phyloP scores from a whole-genome alignment of 768 basidiomycete genomes.

The Boletellus ananiceps region DNA sequence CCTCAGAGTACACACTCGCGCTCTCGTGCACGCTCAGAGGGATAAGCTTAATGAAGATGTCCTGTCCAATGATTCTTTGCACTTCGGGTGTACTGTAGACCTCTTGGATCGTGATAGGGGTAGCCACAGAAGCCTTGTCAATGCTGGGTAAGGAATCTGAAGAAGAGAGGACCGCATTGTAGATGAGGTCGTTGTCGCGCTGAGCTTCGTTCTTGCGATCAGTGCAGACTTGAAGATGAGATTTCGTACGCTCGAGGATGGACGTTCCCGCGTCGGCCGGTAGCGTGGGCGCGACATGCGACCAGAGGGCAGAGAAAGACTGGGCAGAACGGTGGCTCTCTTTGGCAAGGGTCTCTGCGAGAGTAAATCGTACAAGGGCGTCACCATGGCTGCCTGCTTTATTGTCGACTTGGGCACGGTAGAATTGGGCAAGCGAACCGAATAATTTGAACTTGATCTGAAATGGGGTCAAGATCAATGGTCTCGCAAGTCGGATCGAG shows the following conservation, averaged over 20 bases:
- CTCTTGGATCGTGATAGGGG: constrained; percentile 89
- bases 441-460: constrained; percentile 93
- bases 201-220: constrained; percentile 73
- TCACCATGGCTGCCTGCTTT: constrained; percentile 81
- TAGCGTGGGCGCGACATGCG: constrained; percentile 72
- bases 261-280: constrained; percentile 82
- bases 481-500: neutral
- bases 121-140: constrained; percentile 80
- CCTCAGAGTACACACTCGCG: constrained; percentile 95
- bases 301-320: constrained; percentile 67
- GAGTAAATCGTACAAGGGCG: constrained; percentile 69
- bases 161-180: constrained; percentile 83
- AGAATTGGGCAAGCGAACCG: constrained; percentile 79
- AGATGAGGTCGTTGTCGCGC: constrained; percentile 95
- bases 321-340: constrained; percentile 71
- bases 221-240: constrained; percentile 69
- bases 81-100: constrained; percentile 89
- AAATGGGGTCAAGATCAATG: constrained; percentile 3
- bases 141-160: constrained; percentile 74
- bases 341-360: constrained; percentile 77
- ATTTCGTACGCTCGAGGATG: constrained; percentile 78
- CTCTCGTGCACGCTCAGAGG: constrained; percentile 95
- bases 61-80: constrained; percentile 89
- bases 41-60: constrained; percentile 82
- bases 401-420: constrained; percentile 76